phyloP scores from a whole-genome alignment of 306 rosid genomes.

The Benincasa hispida region DNA sequence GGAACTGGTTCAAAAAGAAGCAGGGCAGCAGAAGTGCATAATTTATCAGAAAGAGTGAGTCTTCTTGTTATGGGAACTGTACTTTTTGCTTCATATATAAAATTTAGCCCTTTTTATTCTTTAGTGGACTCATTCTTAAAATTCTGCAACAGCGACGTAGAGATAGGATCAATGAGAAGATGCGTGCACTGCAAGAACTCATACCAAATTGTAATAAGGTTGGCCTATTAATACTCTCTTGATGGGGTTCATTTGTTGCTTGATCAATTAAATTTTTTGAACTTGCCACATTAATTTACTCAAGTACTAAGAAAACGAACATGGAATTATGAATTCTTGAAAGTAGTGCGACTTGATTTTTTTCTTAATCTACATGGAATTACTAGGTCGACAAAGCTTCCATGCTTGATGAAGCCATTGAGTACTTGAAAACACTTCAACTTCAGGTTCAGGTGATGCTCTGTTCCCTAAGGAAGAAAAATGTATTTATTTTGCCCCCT shows the following conservation, averaged over 20 bases:
- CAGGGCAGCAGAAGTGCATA: conserved; percentile 84
- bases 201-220: conserved; percentile 94
- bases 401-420: conserved; percentile 90
- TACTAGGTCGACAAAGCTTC: conserved; percentile 81
- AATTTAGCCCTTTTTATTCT: not conserved
- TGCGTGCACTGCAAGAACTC: conserved; percentile 85
- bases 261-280: not conserved
- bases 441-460: conserved; percentile 62
- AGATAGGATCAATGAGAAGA: conserved; percentile 80
- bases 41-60: conserved; percentile 87
- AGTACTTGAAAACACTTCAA: conserved; percentile 77
- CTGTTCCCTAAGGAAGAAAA: not conserved
- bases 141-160: conserved; percentile 56
- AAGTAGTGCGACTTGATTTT: not conserved
- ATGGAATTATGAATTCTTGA: not conserved
- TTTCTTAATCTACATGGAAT: conserved; percentile 15
- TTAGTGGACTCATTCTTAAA: conserved; percentile 6
- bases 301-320: not conserved
- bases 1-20: conserved; percentile 54
- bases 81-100: not conserved
- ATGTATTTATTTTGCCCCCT: not conserved
- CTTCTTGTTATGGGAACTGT: not conserved
- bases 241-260: conserved; percentile 1
- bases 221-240: conserved; percentile 1
- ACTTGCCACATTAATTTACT: not conserved